Conservation (phyloP, 306 rosid genomes). For the Inga oerstediana region DNA sequence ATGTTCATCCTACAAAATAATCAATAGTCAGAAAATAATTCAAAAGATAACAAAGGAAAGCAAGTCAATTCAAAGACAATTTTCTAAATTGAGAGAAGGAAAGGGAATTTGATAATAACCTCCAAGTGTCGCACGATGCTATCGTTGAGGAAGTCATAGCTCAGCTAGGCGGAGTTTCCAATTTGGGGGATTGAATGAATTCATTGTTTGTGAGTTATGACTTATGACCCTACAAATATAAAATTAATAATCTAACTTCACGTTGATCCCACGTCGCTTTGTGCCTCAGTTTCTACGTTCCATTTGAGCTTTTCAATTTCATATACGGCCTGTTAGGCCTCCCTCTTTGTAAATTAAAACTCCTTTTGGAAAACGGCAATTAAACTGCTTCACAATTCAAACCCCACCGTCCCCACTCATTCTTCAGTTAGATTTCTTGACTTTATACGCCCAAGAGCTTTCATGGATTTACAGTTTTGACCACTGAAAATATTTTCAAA, state of each 20-base stretch:
- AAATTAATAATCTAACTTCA: background rate
- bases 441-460: background rate
- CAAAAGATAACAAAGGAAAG: background rate
- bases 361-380: background rate
- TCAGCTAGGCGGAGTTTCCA: slow-evolving; percentile 36
- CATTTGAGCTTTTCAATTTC: background rate
- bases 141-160: background rate
- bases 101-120: background rate
- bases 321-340: background rate
- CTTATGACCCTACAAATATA: background rate
- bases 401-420: slow-evolving; percentile 20
- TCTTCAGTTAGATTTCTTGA: slow-evolving; percentile 37
- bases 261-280: background rate
- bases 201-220: background rate
- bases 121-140: slow-evolving; percentile 26
- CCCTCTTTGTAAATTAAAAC: background rate
- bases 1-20: background rate
- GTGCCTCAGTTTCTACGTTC: background rate
- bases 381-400: slow-evolving; percentile 35
- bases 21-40: background rate
- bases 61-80: slow-evolving; percentile 8
- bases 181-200: background rate
- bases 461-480: slow-evolving; percentile 31
- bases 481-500: background rate
- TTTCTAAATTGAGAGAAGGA: background rate